A percentile compares a stretch with the other conserved stretches of the same genome.
Conservation (phyloP, 192 early-diverging fungal genomes). For the Ambispora gerdemannii region DNA sequence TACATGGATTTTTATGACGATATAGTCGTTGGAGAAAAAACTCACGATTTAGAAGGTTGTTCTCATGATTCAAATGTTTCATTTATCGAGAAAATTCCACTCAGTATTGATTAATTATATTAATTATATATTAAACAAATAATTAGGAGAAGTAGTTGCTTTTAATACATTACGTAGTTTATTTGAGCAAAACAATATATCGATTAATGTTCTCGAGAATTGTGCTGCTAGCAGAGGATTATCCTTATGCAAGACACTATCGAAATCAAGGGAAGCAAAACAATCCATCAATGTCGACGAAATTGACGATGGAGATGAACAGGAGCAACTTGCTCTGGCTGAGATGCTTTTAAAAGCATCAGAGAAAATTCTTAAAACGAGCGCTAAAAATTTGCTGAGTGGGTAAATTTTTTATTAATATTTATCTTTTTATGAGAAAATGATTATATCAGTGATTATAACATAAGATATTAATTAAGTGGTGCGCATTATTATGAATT, state of each 20-base stretch:
- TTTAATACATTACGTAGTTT: neutral
- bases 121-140: neutral
- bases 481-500: too few relatives aligned
- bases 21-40: conserved; percentile 2
- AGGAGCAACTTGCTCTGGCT: neutral
- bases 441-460: neutral
- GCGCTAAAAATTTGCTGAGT: neutral
- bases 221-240: neutral
- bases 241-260: too few relatives aligned
- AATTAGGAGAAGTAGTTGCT: neutral
- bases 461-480: too few relatives aligned
- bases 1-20: conserved; percentile 28
- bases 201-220: neutral
- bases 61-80: too few relatives aligned
- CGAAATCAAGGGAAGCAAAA: too few relatives aligned
- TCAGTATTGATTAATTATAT: too few relatives aligned
- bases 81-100: too few relatives aligned
- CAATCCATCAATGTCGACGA: neutral
- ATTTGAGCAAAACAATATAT: neutral
- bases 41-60: conserved; percentile 22
- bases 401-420: neutral
- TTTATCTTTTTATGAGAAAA: too few relatives aligned
- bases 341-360: neutral
- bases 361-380: neutral
- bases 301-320: neutral